A percentile compares a stretch with the other conserved stretches of the same genome.
These are phyloP conservation scores for Hortaea sp. DNA, from an alignment of 2,329 filamentous ascomycete genomes.

Conservation along the genomic window DNA sequence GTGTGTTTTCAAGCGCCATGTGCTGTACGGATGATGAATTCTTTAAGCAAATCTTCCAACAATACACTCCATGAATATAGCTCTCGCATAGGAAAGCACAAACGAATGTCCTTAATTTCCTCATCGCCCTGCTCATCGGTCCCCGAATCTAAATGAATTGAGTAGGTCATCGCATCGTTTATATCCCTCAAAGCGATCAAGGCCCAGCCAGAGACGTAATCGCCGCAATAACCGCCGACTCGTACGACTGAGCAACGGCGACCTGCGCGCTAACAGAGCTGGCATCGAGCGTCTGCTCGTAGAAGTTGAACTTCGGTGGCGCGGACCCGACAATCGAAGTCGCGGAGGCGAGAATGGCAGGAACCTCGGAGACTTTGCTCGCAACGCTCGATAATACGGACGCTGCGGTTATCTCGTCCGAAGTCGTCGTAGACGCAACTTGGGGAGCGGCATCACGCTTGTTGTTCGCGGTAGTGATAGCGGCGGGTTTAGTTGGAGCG, in stretches of 20 bases:
- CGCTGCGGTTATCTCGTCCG: not conserved
- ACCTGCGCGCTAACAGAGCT: not conserved
- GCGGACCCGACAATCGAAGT: conserved; percentile 1
- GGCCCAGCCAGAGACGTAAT: conserved; percentile 1
- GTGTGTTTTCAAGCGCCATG: too few relatives aligned
- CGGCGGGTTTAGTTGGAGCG: not conserved
- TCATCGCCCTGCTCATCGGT: too few relatives aligned
- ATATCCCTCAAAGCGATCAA: not conserved
- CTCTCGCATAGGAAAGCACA: too few relatives aligned
- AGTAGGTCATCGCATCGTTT: too few relatives aligned
- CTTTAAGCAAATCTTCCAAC: too few relatives aligned
- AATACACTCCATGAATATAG: too few relatives aligned
- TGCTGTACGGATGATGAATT: too few relatives aligned
- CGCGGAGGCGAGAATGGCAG: not conserved
- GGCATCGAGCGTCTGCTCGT: conserved; percentile 1
- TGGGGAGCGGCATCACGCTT: not conserved
- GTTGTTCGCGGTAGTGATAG: not conserved
- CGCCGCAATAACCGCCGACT: not conserved
- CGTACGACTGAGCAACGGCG: conserved; percentile 1
- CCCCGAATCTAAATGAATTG: too few relatives aligned
- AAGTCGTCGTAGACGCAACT: not conserved
- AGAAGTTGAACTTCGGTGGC: conserved; percentile 1
- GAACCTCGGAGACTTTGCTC: not conserved
- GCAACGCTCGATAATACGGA: not conserved
- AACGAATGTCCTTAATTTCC: too few relatives aligned